A percentile compares a stretch with the other conserved stretches of the same genome.
phyloP scores from a whole-genome alignment of 768 basidiomycete genomes.

The Gyrodon lividus region DNA sequence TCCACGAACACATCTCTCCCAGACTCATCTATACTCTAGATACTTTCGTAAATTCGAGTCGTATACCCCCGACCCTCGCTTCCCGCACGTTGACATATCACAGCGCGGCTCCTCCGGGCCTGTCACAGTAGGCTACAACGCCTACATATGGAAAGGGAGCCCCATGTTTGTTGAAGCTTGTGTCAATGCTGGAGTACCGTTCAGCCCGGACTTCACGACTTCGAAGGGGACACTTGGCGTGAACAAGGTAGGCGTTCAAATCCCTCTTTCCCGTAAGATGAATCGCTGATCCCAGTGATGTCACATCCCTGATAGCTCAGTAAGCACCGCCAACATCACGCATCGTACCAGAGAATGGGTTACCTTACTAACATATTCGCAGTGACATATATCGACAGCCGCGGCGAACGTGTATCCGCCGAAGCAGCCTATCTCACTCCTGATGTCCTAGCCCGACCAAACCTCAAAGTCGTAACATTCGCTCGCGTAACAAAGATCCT shows the following conservation, averaged over 20 bases:
- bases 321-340: constrained; percentile 20
- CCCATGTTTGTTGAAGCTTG: constrained; percentile 57
- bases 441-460: constrained; percentile 60
- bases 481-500: constrained; percentile 59
- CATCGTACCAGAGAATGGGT: too few species aligned
- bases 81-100: constrained; percentile 47
- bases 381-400: constrained; percentile 69
- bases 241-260: constrained; percentile 46
- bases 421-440: constrained; percentile 68
- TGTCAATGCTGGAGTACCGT: constrained; percentile 48
- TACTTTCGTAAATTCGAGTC: constrained; percentile 71
- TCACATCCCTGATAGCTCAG: constrained; percentile 37
- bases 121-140: constrained; percentile 57
- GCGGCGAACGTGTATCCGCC: constrained; percentile 55
- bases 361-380: constrained; percentile 5
- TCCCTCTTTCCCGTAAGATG: not conserved
- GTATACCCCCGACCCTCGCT: constrained; percentile 48
- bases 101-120: constrained; percentile 55
- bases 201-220: constrained; percentile 57
- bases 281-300: not conserved
- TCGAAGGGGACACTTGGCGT: constrained; percentile 56
- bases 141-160: constrained; percentile 43
- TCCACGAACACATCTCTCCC: not conserved
- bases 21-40: constrained; percentile 32
- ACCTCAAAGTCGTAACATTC: constrained; percentile 58